Evolutionary conservation across 2,329 filamentous ascomycete genomes (phyloP).

Genomic region (Colletotrichum nymphaeae): DNA sequence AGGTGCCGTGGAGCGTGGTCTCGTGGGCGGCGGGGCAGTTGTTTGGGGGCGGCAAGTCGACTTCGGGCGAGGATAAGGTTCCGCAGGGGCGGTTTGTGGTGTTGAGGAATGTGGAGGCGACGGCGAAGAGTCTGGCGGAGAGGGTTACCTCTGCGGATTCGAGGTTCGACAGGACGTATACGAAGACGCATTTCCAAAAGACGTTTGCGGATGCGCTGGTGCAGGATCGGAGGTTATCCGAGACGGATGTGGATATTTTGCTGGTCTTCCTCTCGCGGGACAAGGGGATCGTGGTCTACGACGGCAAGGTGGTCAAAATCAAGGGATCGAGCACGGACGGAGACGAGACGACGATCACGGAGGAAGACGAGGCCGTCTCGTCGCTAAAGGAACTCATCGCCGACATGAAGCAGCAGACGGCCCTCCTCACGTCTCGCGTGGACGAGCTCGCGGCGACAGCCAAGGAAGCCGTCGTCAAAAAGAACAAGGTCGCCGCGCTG

Average conservation of each 20-base stretch:
- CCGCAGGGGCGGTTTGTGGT: slow-evolving; percentile 74
- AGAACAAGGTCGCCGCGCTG: slow-evolving; percentile 81
- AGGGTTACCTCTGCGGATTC: slow-evolving; percentile 48
- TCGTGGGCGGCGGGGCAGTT: slow-evolving; percentile 81
- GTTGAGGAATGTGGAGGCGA: slow-evolving; percentile 70
- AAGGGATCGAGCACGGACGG: slow-evolving; percentile 57
- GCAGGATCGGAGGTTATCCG: slow-evolving; percentile 62
- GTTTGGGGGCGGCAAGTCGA: slow-evolving; percentile 56
- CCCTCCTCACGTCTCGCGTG: slow-evolving; percentile 74
- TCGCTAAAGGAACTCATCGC: slow-evolving; percentile 83
- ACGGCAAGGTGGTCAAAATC: slow-evolving; percentile 81
- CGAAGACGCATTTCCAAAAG: slow-evolving; percentile 71
- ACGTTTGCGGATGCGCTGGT: slow-evolving; percentile 66
- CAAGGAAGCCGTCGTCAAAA: slow-evolving; percentile 75
- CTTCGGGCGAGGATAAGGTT: slow-evolving; percentile 62
- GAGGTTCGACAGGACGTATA: slow-evolving; percentile 75
- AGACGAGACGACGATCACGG: slow-evolving; percentile 68
- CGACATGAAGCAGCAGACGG: slow-evolving; percentile 79
- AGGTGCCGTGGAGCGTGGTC: slow-evolving; percentile 76
- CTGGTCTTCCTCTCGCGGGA: slow-evolving; percentile 77
- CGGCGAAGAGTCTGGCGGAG: slow-evolving; percentile 65
- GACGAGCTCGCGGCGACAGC: slow-evolving; percentile 73
- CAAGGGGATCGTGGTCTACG: slow-evolving; percentile 67
- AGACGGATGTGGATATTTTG: slow-evolving; percentile 76
- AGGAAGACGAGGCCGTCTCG: slow-evolving; percentile 85